A percentile compares a stretch with the other conserved stretches of the same genome.
Evolutionary conservation across 495 filamentous ascomycete genomes (phyloP).

Genomic region (Neurospora tetraspora): DNA sequence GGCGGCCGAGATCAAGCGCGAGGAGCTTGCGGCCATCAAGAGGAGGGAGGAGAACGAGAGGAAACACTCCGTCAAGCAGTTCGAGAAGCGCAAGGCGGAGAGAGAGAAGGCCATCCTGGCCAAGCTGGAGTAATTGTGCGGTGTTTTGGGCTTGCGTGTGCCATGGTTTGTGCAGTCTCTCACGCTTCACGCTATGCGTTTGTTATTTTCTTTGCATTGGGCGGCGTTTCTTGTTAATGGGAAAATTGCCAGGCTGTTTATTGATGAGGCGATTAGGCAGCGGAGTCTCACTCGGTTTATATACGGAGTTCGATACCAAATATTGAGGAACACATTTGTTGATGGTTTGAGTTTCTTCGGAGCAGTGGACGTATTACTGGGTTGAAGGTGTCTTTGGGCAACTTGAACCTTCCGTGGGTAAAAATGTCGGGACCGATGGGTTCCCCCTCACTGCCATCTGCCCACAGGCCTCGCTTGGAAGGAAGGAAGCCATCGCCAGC

Average conservation of each 20-base stretch:
- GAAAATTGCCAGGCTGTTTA: neutral
- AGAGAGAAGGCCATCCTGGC: conserved; percentile 88
- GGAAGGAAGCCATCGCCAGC: too few relatives aligned
- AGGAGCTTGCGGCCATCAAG: conserved; percentile 80
- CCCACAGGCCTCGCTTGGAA: too few relatives aligned
- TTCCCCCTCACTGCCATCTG: too few relatives aligned
- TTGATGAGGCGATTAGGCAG: neutral
- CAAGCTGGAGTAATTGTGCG: conserved; percentile 50
- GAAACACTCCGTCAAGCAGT: conserved; percentile 74
- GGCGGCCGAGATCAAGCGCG: conserved; percentile 89
- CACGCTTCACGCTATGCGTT: neutral
- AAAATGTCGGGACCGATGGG: too few relatives aligned
- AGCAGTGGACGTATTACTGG: too few relatives aligned
- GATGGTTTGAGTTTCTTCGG: too few relatives aligned
- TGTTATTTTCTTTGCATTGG: conserved; percentile 10
- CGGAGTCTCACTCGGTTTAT: neutral
- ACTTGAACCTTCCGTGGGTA: too few relatives aligned
- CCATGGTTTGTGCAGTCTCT: neutral
- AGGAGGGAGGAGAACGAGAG: conserved; percentile 87
- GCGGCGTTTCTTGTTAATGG: conserved; percentile 11
- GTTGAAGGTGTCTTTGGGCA: too few relatives aligned
- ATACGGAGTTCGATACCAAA: neutral
- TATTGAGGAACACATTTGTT: neutral
- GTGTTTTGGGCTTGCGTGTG: neutral
- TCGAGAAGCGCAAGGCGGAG: conserved; percentile 64